Base-by-base conservation (phyloP, 768 basidiomycete genomes). In the Chalciporus sphaerocephalus region DNA sequence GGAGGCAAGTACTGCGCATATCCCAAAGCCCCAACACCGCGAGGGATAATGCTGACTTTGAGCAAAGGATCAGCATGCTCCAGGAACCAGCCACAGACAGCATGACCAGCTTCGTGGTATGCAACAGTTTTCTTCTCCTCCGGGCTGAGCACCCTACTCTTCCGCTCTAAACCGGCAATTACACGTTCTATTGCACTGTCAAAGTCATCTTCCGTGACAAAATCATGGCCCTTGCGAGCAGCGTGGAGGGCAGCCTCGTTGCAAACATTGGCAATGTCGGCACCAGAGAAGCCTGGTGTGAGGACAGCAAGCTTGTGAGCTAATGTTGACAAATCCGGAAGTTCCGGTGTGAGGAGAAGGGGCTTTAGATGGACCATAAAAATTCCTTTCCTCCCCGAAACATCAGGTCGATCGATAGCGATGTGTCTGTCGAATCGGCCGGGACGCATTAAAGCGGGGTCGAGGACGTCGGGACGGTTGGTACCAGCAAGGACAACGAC, bases 111-210 rank as follows among this genome's bases (percentile, higher is more conserved):
- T 74, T 99, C 96, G 61, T 99, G 96, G 65, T 98, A 97, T 7
- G 96, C 96, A 34, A 98, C 94, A 0, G 89, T 97, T 71, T 85
- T 94, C 83, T 99, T 99, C 77, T 99, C 96, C 56, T 96, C 92
- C 18, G 83, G 77, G 57, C 89, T 93, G 36, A 99, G 73, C 22
- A 98, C 88, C 47, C 94, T 75, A 53, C 87, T 92, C 79, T 97
- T 99, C 62, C 92, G 79, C 76, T 98, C 96, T 56, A 98, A 69
- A 23, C 96, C 96, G 45, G 93, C 95, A 52, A 98, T 94, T 27
- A 99, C 96, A 32, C 96, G 81, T 72, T 99, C 96, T 52, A 99
- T 97, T 8, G 96, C 94, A 37, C 87, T 91, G 60, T 98, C 95
- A 62, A 99, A 99, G 69, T 99, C 89, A 20, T 74, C 71, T 40